Evolutionary conservation across 2,329 filamentous ascomycete genomes (phyloP).

Genomic region (Fusarium caatingaense): DNA sequence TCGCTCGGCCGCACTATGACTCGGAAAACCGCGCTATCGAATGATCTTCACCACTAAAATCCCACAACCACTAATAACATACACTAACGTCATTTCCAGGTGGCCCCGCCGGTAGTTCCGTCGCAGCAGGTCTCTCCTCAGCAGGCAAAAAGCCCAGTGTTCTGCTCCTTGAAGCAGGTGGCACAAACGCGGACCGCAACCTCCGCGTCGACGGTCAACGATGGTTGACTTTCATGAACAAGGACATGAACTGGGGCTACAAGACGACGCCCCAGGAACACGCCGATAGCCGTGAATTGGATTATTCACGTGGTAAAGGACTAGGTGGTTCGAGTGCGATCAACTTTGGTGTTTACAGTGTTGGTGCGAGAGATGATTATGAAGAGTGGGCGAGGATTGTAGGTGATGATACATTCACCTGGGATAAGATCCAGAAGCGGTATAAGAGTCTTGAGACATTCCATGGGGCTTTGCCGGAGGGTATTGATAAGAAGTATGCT

Average conservation of each 20-base stretch:
- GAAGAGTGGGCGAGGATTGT: constrained; percentile 69
- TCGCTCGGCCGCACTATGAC: neutral
- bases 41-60: neutral
- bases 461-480: constrained; percentile 54
- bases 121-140: constrained; percentile 65
- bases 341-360: constrained; percentile 65
- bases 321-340: constrained; percentile 65
- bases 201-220: constrained; percentile 66
- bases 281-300: constrained; percentile 57
- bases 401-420: constrained; percentile 66
- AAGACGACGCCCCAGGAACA: constrained; percentile 60
- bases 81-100: constrained; percentile 4
- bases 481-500: constrained; percentile 59
- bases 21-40: neutral
- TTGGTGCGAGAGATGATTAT: constrained; percentile 70
- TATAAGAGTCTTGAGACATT: constrained; percentile 67
- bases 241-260: constrained; percentile 64
- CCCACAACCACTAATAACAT: neutral
- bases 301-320: constrained; percentile 62
- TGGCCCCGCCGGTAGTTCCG: constrained; percentile 68
- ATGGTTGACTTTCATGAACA: constrained; percentile 62
- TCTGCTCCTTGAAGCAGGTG: constrained; percentile 71
- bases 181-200: constrained; percentile 58
- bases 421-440: constrained; percentile 62
- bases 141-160: constrained; percentile 61